A percentile compares a stretch with the other conserved stretches of the same genome.
Evolutionary conservation across 805 yeast species (phyloP).

Genomic region (Starmerella bombi): DNA sequence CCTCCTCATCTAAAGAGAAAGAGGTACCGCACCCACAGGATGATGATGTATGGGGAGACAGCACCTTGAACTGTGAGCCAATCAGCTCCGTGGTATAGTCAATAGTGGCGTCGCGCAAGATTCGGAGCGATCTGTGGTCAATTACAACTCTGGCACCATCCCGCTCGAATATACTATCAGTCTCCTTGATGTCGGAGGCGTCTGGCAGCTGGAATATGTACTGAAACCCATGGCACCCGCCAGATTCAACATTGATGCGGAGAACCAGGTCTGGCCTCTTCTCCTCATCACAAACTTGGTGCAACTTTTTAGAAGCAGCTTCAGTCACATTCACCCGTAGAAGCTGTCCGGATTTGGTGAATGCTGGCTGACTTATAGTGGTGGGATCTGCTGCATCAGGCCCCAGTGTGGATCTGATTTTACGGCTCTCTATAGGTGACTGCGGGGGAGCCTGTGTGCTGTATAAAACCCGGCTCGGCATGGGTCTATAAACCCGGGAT

Average conservation of each 20-base stretch:
- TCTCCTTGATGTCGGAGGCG: constrained; percentile 25
- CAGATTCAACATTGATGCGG: constrained; percentile 72
- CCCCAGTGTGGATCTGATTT: constrained; percentile 14
- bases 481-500: too few relatives aligned
- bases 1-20: constrained; percentile 48
- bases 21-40: constrained; percentile 78
- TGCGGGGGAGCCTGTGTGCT: neutral
- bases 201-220: constrained; percentile 58
- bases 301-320: constrained; percentile 34
- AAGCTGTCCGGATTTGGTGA: constrained; percentile 18
- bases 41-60: constrained; percentile 77
- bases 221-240: constrained; percentile 98
- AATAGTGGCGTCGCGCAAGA: constrained; percentile 70
- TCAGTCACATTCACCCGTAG: constrained; percentile 19
- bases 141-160: constrained; percentile 60
- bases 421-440: neutral
- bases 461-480: neutral
- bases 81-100: constrained; percentile 87
- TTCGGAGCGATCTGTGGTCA: constrained; percentile 67
- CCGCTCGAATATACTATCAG: constrained; percentile 45
- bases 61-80: constrained; percentile 84
- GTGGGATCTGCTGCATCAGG: constrained; percentile 19
- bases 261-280: constrained; percentile 48
- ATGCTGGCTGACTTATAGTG: constrained; percentile 16
- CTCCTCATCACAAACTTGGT: constrained; percentile 40